Conservation (phyloP, 1,284 basidiomycete species). For the Grifola frondosa region DNA sequence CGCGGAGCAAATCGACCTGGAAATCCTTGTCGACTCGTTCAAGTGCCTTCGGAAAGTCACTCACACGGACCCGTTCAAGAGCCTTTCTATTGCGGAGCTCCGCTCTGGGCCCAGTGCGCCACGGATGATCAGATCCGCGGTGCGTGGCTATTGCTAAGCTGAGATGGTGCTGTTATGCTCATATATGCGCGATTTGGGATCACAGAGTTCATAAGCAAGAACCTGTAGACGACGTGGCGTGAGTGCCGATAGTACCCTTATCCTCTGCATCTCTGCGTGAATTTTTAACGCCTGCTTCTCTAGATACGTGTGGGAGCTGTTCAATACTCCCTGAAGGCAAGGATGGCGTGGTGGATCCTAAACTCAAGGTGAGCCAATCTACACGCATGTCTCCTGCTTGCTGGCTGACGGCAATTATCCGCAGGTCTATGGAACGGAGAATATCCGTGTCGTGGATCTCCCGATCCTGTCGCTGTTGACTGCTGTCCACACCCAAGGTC, state of each 20-base stretch:
- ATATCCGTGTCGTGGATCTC: conserved; percentile 34
- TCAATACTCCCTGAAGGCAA: conserved; percentile 30
- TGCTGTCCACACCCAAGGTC: conserved; percentile 17
- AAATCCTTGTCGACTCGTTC: conserved; percentile 37
- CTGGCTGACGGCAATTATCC: too few relatives aligned
- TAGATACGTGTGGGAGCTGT: conserved; percentile 28
- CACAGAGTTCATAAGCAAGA: conserved; percentile 1
- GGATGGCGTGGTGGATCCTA: conserved; percentile 30
- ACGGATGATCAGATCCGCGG: conserved; percentile 10
- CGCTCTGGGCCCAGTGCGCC: conserved; percentile 10
- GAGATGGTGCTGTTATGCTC: too few relatives aligned
- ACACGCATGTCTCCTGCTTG: too few relatives aligned
- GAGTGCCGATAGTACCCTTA: too few relatives aligned
- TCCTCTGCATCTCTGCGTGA: too few relatives aligned
- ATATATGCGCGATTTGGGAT: too few relatives aligned
- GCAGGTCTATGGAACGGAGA: conserved; percentile 38
- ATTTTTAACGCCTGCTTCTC: too few relatives aligned
- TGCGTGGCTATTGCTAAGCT: conserved; percentile 7
- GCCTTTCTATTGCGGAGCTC: too few relatives aligned
- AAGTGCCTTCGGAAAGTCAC: conserved; percentile 29
- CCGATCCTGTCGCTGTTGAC: conserved; percentile 24
- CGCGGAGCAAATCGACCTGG: conserved; percentile 34
- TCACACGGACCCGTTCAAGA: conserved; percentile 1
- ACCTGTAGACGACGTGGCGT: conserved; percentile 4
- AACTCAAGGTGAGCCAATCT: conserved; percentile 30